Conservation (phyloP, 164 flowering plant genomes). For the Vitis vinifera region DNA sequence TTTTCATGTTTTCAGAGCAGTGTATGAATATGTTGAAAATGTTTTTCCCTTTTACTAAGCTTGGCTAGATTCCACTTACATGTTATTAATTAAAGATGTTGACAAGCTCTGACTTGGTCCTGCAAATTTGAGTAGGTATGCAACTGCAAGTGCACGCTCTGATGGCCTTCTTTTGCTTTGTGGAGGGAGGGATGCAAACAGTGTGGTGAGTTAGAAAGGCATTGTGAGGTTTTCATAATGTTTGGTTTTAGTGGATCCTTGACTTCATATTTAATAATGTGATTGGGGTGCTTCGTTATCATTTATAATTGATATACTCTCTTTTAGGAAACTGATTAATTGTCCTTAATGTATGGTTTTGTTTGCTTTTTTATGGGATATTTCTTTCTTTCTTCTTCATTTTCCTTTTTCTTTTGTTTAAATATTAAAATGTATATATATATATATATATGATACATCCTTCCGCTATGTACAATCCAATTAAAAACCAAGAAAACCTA, state of each 20-base stretch:
- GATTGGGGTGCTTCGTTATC: no score
- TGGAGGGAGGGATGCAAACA: constrained; percentile 97
- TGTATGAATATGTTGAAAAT: no score
- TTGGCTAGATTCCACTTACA: neutral
- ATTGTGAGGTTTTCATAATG: neutral
- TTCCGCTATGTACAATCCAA: no score
- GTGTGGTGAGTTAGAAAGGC: constrained; percentile 67
- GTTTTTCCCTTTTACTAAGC: neutral
- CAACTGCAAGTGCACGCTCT: constrained; percentile 98
- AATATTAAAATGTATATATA: no score
- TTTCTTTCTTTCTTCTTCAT: no score
- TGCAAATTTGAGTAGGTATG: constrained; percentile 65
- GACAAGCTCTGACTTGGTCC: neutral
- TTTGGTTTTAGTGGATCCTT: neutral
- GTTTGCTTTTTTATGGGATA: no score
- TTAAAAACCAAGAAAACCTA: no score
- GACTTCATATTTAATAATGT: neutral
- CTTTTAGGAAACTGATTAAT: neutral
- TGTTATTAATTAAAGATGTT: neutral
- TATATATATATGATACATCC: no score
- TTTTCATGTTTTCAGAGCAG: no score
- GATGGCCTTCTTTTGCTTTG: constrained; percentile 99
- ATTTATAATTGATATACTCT: neutral
- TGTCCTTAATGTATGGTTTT: no score
- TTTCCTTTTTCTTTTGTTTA: no score